phyloP scores from a whole-genome alignment of 2,329 filamentous ascomycete genomes.

The Pseudopithomyces maydicus region DNA sequence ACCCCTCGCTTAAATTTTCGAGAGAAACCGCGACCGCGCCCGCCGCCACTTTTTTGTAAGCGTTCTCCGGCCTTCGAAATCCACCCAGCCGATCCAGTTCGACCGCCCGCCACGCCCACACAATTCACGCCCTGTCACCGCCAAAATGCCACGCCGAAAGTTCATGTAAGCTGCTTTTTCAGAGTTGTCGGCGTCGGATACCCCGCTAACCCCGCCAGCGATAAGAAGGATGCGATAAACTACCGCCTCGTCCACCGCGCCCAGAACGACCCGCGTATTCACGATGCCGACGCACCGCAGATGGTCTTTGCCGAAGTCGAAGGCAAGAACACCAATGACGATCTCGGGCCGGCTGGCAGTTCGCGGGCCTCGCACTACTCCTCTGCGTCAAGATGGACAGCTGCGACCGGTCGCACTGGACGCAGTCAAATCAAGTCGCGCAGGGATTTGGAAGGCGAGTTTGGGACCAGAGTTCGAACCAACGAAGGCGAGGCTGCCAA shows the following conservation, averaged over 20 bases:
- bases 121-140: not conserved
- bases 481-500: conserved; percentile 97
- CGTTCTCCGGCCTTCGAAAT: not conserved
- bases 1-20: conserved; percentile 50
- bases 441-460: conserved; percentile 74
- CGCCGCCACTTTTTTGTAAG: conserved; percentile 1
- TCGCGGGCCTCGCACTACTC: conserved; percentile 49
- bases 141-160: conserved; percentile 73
- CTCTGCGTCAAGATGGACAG: conserved; percentile 42
- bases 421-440: conserved; percentile 67
- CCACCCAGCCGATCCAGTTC: not conserved
- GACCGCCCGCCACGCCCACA: not conserved
- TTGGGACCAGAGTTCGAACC: conserved; percentile 73
- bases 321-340: conserved; percentile 44
- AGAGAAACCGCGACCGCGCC: conserved; percentile 4
- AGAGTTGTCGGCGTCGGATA: conserved; percentile 8
- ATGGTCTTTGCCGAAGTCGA: conserved; percentile 82
- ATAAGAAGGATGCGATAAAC: conserved; percentile 92
- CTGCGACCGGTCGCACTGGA: conserved; percentile 39
- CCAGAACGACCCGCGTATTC: conserved; percentile 95
- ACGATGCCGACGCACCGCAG: conserved; percentile 85
- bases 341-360: conserved; percentile 51
- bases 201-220: conserved; percentile 53
- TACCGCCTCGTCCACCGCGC: conserved; percentile 94
- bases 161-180: conserved; percentile 66